Evolutionary conservation across 345 rosid genomes (phyloP).

Genomic region (Garcia nutans): DNA sequence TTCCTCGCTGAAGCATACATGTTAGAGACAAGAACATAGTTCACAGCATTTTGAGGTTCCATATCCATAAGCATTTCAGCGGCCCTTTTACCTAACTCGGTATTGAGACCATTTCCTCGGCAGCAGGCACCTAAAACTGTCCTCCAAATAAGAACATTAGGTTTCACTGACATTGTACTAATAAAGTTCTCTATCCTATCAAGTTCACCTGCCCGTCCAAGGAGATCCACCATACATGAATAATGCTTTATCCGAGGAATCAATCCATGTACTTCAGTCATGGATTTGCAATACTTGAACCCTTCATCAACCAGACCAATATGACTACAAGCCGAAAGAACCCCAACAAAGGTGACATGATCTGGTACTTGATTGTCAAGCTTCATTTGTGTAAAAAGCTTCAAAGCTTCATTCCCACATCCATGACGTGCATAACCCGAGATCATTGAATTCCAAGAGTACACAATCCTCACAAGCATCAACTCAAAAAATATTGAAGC

Average conservation of each 20-base stretch:
- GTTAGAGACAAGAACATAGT: conserved; percentile 84
- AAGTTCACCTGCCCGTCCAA: conserved; percentile 84
- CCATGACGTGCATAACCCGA: conserved; percentile 91
- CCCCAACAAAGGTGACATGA: conserved; percentile 91
- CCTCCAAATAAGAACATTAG: conserved; percentile 86
- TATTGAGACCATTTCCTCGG: conserved; percentile 58
- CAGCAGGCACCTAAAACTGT: conserved; percentile 83
- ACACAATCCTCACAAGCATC: conserved; percentile 76
- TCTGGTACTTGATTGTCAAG: conserved; percentile 61
- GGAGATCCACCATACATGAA: conserved; percentile 89
- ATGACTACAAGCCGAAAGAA: conserved; percentile 93
- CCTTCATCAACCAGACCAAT: conserved; percentile 78
- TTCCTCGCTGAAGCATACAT: conserved; percentile 83
- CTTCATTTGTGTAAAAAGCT: conserved; percentile 65
- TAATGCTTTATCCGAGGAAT: conserved; percentile 72
- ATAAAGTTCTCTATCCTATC: conserved; percentile 70
- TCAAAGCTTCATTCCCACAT: conserved; percentile 64
- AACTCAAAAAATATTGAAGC: conserved; percentile 66
- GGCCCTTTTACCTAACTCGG: conserved; percentile 68
- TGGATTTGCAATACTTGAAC: conserved; percentile 62
- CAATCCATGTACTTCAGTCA: conserved; percentile 56
- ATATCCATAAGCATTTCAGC: conserved; percentile 68
- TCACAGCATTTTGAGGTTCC: conserved; percentile 86
- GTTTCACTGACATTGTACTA: conserved; percentile 61
- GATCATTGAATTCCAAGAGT: conserved; percentile 96